Percentiles rank a stretch among this genome's conserved stretches.
These are phyloP conservation scores for Trichaptum fuscoviolaceum DNA, from an alignment of 768 basidiomycete genomes.

Conservation along the genomic window DNA sequence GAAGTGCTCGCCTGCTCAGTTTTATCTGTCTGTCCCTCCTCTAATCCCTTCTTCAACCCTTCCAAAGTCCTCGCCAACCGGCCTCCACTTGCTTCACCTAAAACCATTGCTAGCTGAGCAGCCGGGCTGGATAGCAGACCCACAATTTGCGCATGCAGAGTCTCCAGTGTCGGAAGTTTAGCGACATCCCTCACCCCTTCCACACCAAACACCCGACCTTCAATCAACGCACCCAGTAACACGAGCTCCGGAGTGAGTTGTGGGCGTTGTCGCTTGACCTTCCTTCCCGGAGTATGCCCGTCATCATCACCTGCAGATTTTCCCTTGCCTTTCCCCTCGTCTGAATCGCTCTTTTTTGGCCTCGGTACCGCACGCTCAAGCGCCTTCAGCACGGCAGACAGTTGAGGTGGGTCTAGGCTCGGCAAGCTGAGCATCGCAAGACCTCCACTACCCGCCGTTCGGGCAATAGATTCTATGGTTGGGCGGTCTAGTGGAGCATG, in stretches of 20 bases:
- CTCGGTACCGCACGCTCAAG: constrained; percentile 60
- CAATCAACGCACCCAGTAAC: constrained; percentile 76
- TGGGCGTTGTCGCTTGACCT: constrained; percentile 54
- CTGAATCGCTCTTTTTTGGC: constrained; percentile 45
- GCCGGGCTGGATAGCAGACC: constrained; percentile 76
- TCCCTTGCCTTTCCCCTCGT: constrained; percentile 44
- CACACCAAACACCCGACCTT: constrained; percentile 63
- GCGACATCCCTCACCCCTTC: constrained; percentile 57
- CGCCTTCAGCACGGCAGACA: constrained; percentile 59
- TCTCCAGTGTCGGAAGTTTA: constrained; percentile 72
- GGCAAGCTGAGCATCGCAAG: constrained; percentile 64
- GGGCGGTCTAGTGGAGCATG: constrained; percentile 43
- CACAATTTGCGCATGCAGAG: constrained; percentile 75
- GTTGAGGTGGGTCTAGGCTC: constrained; percentile 65
- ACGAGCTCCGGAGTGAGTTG: constrained; percentile 58
- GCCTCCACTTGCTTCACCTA: constrained; percentile 66
- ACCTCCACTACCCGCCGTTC: constrained; percentile 45
- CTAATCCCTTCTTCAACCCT: constrained; percentile 64
- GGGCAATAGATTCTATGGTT: constrained; percentile 47
- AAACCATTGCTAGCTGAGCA: constrained; percentile 63
- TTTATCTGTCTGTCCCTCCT: constrained; percentile 34
- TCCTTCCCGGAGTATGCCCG: constrained; percentile 63
- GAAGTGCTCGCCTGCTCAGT: constrained; percentile 13
- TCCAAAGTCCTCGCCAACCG: constrained; percentile 67
- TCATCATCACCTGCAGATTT: constrained; percentile 54